A percentile compares a stretch with the other conserved stretches of the same genome.
Conservation (phyloP, 306 rosid species). For the Macrotyloma uniflorum region DNA sequence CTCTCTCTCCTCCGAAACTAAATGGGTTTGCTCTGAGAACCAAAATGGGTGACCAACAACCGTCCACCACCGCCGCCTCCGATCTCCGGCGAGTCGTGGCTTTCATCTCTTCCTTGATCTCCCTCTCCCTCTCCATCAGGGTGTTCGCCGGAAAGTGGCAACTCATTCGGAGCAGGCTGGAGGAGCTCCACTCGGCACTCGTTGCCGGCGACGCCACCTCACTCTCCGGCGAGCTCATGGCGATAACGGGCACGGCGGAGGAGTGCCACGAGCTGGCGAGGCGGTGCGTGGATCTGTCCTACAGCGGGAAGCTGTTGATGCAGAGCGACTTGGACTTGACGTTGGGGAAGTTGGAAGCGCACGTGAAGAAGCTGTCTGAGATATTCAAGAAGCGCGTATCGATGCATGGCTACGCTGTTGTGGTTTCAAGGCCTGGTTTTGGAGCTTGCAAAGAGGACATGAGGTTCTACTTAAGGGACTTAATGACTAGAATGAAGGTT, state of each 20-base stretch:
- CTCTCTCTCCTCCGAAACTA: slow-evolving; percentile 15
- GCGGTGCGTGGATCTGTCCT: slow-evolving; percentile 78
- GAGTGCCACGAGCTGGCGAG: slow-evolving; percentile 73
- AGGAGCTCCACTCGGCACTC: slow-evolving; percentile 62
- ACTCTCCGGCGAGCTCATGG: slow-evolving; percentile 46
- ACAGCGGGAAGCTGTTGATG: slow-evolving; percentile 92
- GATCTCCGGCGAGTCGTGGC: slow-evolving; percentile 51
- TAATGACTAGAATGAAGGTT: slow-evolving; percentile 75
- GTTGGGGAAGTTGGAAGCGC: slow-evolving; percentile 57
- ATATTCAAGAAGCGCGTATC: slow-evolving; percentile 55
- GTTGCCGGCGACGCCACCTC: slow-evolving; percentile 57
- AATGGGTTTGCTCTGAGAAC: slow-evolving; percentile 57
- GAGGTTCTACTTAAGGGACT: slow-evolving; percentile 78
- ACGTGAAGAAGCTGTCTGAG: slow-evolving; percentile 57
- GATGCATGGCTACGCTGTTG: slow-evolving; percentile 61
- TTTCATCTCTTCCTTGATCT: slow-evolving; percentile 58
- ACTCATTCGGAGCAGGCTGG: slow-evolving; percentile 64
- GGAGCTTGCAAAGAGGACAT: slow-evolving; percentile 85
- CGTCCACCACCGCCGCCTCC: slow-evolving; percentile 40
- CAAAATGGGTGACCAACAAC: slow-evolving; percentile 59
- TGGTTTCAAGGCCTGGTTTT: slow-evolving; percentile 67
- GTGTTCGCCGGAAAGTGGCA: slow-evolving; percentile 86
- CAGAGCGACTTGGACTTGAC: slow-evolving; percentile 85
- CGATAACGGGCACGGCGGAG: slow-evolving; percentile 42
- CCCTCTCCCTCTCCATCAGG: slow-evolving; percentile 64